Conservation (phyloP, 1,284 basidiomycete species). For the Malassezia sympodialis region DNA sequence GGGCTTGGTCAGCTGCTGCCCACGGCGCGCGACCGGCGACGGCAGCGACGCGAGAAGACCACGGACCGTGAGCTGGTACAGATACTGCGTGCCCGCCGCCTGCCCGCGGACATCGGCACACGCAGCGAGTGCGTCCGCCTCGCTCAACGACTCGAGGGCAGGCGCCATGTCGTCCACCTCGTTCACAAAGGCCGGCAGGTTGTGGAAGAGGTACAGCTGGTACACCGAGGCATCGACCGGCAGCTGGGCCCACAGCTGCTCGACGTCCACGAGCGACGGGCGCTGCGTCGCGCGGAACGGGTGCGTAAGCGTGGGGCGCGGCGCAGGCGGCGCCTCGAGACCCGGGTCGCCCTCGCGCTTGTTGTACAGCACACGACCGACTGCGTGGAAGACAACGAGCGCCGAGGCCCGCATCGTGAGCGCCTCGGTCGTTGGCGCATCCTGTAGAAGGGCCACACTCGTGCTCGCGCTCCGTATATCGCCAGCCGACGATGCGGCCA, state of each 20-base stretch:
- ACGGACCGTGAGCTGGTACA: conserved; percentile 68
- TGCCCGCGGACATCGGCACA: conserved; percentile 56
- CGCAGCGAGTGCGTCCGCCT: conserved; percentile 59
- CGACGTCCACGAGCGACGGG: conserved; percentile 6
- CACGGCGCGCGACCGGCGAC: conserved; percentile 62
- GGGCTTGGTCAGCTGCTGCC: conserved; percentile 61
- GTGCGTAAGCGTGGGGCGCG: neutral
- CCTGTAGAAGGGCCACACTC: neutral
- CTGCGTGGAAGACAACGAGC: conserved; percentile 76
- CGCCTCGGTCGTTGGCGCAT: neutral
- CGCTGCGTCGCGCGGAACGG: neutral
- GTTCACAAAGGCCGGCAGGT: conserved; percentile 71
- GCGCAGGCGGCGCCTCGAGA: neutral
- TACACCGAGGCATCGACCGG: conserved; percentile 83
- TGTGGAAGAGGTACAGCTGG: conserved; percentile 83
- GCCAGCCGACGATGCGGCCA: conserved; percentile 70
- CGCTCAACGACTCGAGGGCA: conserved; percentile 68
- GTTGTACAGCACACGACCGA: conserved; percentile 89
- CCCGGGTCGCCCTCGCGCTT: conserved; percentile 59
- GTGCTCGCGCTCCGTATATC: conserved; percentile 88
- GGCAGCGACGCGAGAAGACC: conserved; percentile 74
- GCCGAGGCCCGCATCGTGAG: conserved; percentile 61
- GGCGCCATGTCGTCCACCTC: conserved; percentile 65
- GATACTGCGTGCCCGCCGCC: conserved; percentile 51
- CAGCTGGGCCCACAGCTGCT: conserved; percentile 63